Percentiles rank a stretch among this genome's conserved stretches.
These are phyloP conservation scores for Proliferodiscus dingleyae DNA, from an alignment of 2,329 filamentous ascomycete genomes.

Conservation along the genomic window DNA sequence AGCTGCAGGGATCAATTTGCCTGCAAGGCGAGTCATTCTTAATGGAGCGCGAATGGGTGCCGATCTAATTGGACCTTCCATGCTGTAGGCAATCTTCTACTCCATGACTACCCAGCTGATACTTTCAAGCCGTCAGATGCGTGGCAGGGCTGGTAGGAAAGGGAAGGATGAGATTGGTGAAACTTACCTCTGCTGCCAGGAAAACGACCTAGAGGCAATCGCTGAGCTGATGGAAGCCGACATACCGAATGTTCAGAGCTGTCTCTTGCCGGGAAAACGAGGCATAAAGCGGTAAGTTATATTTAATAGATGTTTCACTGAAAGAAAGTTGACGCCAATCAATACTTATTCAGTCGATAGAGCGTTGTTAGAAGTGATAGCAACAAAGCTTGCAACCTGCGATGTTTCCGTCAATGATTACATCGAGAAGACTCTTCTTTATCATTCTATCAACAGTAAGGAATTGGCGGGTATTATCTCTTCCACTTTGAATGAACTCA, in stretches of 20 bases:
- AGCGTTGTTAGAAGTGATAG: constrained; percentile 66
- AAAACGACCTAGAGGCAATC: constrained; percentile 63
- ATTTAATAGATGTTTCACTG: neutral
- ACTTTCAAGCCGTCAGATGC: constrained; percentile 62
- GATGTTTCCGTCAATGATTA: constrained; percentile 63
- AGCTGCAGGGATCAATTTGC: constrained; percentile 77
- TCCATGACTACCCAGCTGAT: constrained; percentile 24
- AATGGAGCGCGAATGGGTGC: constrained; percentile 72
- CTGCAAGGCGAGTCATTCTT: constrained; percentile 68
- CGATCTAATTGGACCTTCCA: constrained; percentile 70
- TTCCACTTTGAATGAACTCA: constrained; percentile 54
- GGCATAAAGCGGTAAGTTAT: constrained; percentile 56
- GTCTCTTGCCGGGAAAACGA: constrained; percentile 60
- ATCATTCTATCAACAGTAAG: constrained; percentile 47
- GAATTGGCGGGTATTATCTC: constrained; percentile 50
- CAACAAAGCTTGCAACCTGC: constrained; percentile 62
- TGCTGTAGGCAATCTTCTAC: constrained; percentile 46
- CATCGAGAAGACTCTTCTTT: constrained; percentile 61
- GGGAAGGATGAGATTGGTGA: constrained; percentile 74
- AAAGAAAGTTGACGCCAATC: neutral
- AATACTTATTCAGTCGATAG: constrained; percentile 35
- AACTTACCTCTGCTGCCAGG: constrained; percentile 70
- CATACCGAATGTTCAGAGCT: constrained; percentile 64
- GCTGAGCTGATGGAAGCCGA: constrained; percentile 68
- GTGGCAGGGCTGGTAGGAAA: constrained; percentile 71